Percentiles rank a stretch among this genome's conserved stretches.
Conservation (phyloP, 2,329 filamentous ascomycete species). For the Myriosclerotinia duriaeana region DNA sequence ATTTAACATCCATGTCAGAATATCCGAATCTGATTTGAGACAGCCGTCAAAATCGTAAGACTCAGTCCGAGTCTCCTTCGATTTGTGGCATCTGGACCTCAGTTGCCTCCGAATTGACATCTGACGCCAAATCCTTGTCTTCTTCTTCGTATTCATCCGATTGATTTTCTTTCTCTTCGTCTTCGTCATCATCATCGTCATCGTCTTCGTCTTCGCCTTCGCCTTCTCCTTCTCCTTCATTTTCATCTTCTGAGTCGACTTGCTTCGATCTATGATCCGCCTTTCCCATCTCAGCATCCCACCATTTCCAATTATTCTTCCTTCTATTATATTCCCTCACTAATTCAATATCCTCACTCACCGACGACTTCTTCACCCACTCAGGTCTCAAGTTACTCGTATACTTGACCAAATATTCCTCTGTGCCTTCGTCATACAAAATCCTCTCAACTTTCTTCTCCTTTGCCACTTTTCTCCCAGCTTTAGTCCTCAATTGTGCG, state of each 20-base stretch:
- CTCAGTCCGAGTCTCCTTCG: not conserved
- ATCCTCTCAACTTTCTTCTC: not conserved
- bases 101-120: not conserved
- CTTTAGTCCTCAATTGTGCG: not conserved
- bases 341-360: not conserved
- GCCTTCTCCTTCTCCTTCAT: not conserved
- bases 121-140: not conserved
- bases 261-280: not conserved
- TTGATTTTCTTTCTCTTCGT: not conserved
- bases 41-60: not conserved
- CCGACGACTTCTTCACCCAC: not conserved
- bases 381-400: not conserved
- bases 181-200: too few species aligned
- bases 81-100: not conserved
- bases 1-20: not conserved
- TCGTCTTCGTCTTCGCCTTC: not conserved
- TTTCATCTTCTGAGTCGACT: too few species aligned
- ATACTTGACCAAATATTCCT: not conserved
- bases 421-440: not conserved
- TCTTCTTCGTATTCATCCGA: not conserved
- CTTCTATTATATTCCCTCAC: not conserved
- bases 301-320: not conserved
- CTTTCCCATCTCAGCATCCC: not conserved
- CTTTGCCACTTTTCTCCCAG: not conserved
- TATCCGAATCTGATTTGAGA: not conserved